phyloP scores from a whole-genome alignment of 805 yeast species.

The Pichia nanzhaoensis region DNA sequence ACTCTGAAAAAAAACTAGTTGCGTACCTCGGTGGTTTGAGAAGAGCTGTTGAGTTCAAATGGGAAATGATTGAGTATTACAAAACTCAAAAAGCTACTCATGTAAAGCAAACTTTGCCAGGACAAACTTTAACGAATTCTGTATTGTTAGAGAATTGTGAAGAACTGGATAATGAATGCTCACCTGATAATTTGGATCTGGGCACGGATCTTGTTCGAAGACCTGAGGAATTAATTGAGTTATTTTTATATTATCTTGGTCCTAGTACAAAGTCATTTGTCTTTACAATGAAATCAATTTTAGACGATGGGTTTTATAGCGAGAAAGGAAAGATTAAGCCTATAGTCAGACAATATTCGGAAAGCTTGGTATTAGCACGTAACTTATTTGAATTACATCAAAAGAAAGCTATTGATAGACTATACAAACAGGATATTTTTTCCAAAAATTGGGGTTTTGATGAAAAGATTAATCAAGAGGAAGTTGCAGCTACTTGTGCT shows the following conservation, averaged over 20 bases:
- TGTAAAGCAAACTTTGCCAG: not conserved
- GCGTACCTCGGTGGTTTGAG: constrained; percentile 61
- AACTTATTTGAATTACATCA: constrained; percentile 53
- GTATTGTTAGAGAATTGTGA: not conserved
- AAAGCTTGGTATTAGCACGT: constrained; percentile 44
- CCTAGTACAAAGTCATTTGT: constrained; percentile 67
- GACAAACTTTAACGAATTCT: not conserved
- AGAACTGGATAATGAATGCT: not conserved
- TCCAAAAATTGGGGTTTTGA: constrained; percentile 31
- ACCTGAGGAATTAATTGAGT: constrained; percentile 47
- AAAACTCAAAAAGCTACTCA: not conserved
- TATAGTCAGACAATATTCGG: constrained; percentile 36
- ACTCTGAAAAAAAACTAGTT: constrained; percentile 43
- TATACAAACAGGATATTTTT: constrained; percentile 53
- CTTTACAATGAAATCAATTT: constrained; percentile 54
- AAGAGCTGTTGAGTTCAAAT: constrained; percentile 63
- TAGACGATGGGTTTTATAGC: constrained; percentile 54
- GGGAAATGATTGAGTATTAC: constrained; percentile 36
- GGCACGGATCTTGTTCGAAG: constrained; percentile 23
- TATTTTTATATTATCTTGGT: constrained; percentile 61
- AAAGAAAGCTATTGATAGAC: constrained; percentile 44
- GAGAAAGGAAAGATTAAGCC: constrained; percentile 31
- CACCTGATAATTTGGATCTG: constrained; percentile 23
- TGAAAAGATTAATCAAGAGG: constrained; percentile 60
- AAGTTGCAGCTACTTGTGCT: constrained; percentile 79